Conservation (phyloP, 495 filamentous ascomycete species). For the Aspergillus wentii region DNA sequence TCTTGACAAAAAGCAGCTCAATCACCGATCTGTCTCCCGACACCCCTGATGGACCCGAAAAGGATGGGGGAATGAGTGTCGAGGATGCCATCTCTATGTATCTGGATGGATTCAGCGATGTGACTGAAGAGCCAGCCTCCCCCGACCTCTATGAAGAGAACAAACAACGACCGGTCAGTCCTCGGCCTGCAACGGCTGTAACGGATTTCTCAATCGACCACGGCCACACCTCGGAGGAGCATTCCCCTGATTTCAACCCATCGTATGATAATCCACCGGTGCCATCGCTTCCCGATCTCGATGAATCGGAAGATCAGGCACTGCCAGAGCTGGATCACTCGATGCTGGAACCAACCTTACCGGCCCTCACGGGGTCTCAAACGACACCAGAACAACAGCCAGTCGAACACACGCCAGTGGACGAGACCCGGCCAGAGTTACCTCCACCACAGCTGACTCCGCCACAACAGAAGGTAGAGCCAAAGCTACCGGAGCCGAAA, state of each 20-base stretch:
- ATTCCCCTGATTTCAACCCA: conserved; percentile 13
- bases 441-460: too few relatives aligned
- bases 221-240: conserved; percentile 14
- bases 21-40: conserved; percentile 61
- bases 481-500: too few relatives aligned
- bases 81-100: conserved; percentile 96
- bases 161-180: conserved; percentile 28
- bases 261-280: conserved; percentile 20
- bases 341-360: conserved; percentile 7
- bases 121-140: conserved; percentile 38
- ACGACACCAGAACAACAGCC: conserved; percentile 11
- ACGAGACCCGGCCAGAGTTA: too few relatives aligned
- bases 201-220: conserved; percentile 23
- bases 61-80: conserved; percentile 72
- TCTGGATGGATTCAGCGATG: conserved; percentile 70
- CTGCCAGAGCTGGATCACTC: conserved; percentile 5
- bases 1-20: conserved; percentile 75
- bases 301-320: conserved; percentile 11
- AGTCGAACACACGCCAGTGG: too few relatives aligned
- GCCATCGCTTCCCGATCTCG: conserved; percentile 19
- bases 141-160: conserved; percentile 24
- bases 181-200: conserved; percentile 25
- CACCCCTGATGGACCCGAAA: conserved; percentile 45
- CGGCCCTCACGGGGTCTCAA: conserved; percentile 23
- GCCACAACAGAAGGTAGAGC: too few relatives aligned